Evolutionary conservation across 495 filamentous ascomycete genomes (phyloP), one percentile per base, ranked within the genome.

Genomic region (Neurospora sp.): DNA sequence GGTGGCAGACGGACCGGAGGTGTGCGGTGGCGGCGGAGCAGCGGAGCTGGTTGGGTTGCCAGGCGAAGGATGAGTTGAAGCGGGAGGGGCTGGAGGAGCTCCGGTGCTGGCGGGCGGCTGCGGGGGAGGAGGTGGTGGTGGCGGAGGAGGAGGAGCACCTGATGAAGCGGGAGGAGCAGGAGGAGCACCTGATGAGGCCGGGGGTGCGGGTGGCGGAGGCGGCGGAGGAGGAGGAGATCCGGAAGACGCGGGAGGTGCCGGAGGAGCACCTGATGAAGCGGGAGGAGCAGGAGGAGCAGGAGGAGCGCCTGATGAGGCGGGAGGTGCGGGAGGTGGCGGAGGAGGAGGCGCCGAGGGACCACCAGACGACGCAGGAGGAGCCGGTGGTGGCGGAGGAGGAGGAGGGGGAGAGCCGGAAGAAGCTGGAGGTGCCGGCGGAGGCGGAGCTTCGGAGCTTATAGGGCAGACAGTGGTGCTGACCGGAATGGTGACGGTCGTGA

Each of bases 401-500:
- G 71, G 59, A 37, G 70, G 69, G 1, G 59, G 72, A 72, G 23
- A 73, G 44, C 20, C 62, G 70, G 44, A 72, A 54, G 66, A 75
- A 39, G 73, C 66, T 73, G 76, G 72, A 18, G 66, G 46, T 71
- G 62, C 44, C 70, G 74, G 69, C 23, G 74, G 48, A 39, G 41
- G 14, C 66, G 71, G 54, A 12, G 72, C 40, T 42, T 74, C 75
- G 10, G 77, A 66, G 27, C 78, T 76, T 69, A 82, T 75, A 42
- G 80, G 79, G 78, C 81, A 81, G 40, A 83, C 69, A 74, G 80
- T 81, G 59, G 82, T 83, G 77, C 78, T 81, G 70, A 79, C 72
- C 35, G 76, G 70, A 71, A 81, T 71, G 70, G 75, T 79, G 27
- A 83, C 77, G 69, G 78, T 84, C 7, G 82, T 82, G 38, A 81